Percentiles rank a stretch among this genome's conserved stretches.
phyloP scores from a whole-genome alignment of 352 stramenopile genomes.

The Phytopythium oedochilum region DNA sequence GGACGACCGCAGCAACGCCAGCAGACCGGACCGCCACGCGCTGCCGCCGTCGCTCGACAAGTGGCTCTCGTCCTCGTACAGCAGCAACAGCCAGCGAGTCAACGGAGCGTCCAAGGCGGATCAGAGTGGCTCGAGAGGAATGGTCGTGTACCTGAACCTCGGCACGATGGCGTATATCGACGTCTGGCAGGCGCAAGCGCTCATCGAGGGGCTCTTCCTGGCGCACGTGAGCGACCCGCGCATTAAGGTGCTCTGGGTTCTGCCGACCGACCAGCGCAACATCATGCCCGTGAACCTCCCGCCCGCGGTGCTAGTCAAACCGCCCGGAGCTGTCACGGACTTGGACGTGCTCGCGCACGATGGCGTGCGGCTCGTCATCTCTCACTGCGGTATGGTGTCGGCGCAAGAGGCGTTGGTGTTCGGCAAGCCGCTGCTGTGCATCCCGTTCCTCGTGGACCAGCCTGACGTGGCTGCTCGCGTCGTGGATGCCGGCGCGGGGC shows the following conservation, averaged over 20 bases:
- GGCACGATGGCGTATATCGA: conserved; percentile 81
- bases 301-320: conserved; percentile 58
- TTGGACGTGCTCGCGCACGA: conserved; percentile 62
- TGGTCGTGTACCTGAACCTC: conserved; percentile 72
- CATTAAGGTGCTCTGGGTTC: conserved; percentile 71
- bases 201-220: conserved; percentile 61
- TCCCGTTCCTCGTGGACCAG: conserved; percentile 88
- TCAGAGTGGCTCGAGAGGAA: not conserved
- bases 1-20: conserved; percentile 24
- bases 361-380: conserved; percentile 64
- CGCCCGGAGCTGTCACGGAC: conserved; percentile 48
- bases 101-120: not conserved
- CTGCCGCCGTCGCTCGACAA: conserved; percentile 24
- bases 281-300: conserved; percentile 52
- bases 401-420: conserved; percentile 79
- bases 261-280: conserved; percentile 67
- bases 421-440: conserved; percentile 78
- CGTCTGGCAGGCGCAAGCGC: conserved; percentile 66
- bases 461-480: conserved; percentile 79
- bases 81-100: not conserved
- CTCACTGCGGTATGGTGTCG: conserved; percentile 86
- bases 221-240: conserved; percentile 24
- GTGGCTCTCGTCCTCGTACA: conserved; percentile 25
- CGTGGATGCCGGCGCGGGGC: conserved; percentile 61
- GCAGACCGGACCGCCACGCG: conserved; percentile 20